Evolutionary conservation across 2,329 filamentous ascomycete species (phyloP).

Genomic region (Magnaporthales sp.): DNA sequence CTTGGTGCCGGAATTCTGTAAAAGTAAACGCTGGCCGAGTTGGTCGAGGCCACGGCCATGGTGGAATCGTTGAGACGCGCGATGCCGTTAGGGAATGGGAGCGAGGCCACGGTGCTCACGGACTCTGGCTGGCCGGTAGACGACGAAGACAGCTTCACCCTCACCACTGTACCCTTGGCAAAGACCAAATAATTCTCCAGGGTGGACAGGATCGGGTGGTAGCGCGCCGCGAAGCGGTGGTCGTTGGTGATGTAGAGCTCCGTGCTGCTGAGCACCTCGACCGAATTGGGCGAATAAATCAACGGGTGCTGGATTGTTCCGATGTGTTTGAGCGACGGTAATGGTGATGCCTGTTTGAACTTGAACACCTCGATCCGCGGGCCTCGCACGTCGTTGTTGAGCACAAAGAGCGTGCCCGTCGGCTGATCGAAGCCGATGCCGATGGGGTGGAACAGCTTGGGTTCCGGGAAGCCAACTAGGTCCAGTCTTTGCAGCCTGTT

Average conservation of each 20-base stretch:
- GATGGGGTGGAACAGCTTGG: conserved; percentile 27
- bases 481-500: not conserved
- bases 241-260: conserved; percentile 34
- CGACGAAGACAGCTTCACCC: conserved; percentile 20
- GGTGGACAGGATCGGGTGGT: conserved; percentile 16
- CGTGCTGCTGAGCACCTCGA: conserved; percentile 22
- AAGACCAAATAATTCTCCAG: conserved; percentile 24
- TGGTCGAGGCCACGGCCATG: conserved; percentile 28
- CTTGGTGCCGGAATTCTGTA: conserved; percentile 14
- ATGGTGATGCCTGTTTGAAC: conserved; percentile 21
- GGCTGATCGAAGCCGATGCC: conserved; percentile 28
- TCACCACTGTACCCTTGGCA: conserved; percentile 19
- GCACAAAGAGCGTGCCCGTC: conserved; percentile 25
- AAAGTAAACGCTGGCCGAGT: conserved; percentile 17
- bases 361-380: conserved; percentile 29
- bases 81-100: conserved; percentile 33
- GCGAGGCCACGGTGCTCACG: conserved; percentile 23
- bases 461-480: conserved; percentile 8
- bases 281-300: conserved; percentile 28
- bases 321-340: conserved; percentile 22
- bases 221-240: conserved; percentile 22
- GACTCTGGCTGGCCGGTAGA: not conserved
- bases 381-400: conserved; percentile 26
- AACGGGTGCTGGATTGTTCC: conserved; percentile 28
- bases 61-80: conserved; percentile 28